Base-by-base conservation (phyloP, 1,284 basidiomycete genomes). In the Malassezia vespertilionis region DNA sequence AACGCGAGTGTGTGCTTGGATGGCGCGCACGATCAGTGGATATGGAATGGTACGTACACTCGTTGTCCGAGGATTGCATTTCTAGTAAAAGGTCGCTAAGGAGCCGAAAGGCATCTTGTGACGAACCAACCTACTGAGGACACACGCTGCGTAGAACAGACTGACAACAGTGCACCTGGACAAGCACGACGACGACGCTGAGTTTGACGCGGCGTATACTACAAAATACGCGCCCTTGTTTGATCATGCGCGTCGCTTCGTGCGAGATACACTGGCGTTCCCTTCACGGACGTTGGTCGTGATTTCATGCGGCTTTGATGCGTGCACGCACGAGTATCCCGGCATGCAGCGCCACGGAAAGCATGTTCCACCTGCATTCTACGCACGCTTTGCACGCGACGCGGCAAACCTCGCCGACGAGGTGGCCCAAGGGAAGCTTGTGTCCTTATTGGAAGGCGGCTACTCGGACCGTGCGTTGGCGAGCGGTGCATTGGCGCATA, bases 361-460 rank as follows among this genome's bases (percentile, higher is more conserved):
- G n/a, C 82, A 83, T 53, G 88, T 96, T 0, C 91, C 91, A 0
- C 77, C 81, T 0, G 79, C 80, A 0, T 95, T 95, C 73, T 97
- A 86, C 70, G 75, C 82, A 60, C 81, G 79, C 4, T 93, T 95
- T 61, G 82, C 86, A 0, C 75, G 73, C 2, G 87, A 93, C 61
- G 79, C 80, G 0, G 76, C 79, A 31, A 63, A 55, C 0, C 79
- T 96, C 45, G 82, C 84, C 1, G 77, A 84, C 33, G 60, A 72
- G 20, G 79, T 80, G 52, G 80, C 85, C 0, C 61, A 71, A 0
- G 87, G 88, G 0, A 79, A 82, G 40, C 64, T 93, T 1, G 76
- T 96, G 18, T 87, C 85, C 54, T 82, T 95, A 0, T 78, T 97
- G 1, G 91, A 97, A 72, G 90, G 90, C 1, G 91, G 90, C 0